These are phyloP conservation scores for Gossypium herbaceum DNA, from an alignment of 345 rosid species.

Conservation along the genomic window DNA sequence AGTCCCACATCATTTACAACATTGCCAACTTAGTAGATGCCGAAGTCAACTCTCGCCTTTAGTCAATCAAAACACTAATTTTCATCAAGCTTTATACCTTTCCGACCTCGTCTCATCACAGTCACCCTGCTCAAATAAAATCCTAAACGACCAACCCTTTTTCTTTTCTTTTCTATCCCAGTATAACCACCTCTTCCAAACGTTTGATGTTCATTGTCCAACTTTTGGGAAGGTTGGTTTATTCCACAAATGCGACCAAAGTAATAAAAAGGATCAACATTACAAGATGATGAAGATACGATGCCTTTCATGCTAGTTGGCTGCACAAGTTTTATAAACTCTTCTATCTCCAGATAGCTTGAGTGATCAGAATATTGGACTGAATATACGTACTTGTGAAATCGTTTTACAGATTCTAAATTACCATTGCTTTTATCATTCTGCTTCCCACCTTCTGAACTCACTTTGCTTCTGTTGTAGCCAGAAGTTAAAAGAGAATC, in stretches of 20 bases:
- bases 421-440: conserved; percentile 18
- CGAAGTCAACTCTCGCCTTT: not conserved
- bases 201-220: conserved; percentile 23
- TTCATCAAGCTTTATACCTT: conserved; percentile 40
- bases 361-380: conserved; percentile 77
- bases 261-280: conserved; percentile 60
- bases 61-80: conserved; percentile 20
- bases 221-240: conserved; percentile 28
- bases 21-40: not conserved
- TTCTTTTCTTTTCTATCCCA: conserved; percentile 24
- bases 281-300: conserved; percentile 57
- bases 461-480: conserved; percentile 26
- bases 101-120: conserved; percentile 25
- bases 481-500: conserved; percentile 33
- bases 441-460: conserved; percentile 8
- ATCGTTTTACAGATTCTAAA: conserved; percentile 31
- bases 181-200: conserved; percentile 13
- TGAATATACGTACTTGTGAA: conserved; percentile 48
- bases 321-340: conserved; percentile 55
- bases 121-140: conserved; percentile 22
- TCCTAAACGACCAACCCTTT: conserved; percentile 17
- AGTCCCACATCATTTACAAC: not conserved
- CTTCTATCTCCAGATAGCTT: conserved; percentile 60
- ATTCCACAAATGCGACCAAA: conserved; percentile 53
- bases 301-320: conserved; percentile 67